Evolutionary conservation across 2,329 filamentous ascomycete genomes (phyloP).

Genomic region (Kalmusia sp.): DNA sequence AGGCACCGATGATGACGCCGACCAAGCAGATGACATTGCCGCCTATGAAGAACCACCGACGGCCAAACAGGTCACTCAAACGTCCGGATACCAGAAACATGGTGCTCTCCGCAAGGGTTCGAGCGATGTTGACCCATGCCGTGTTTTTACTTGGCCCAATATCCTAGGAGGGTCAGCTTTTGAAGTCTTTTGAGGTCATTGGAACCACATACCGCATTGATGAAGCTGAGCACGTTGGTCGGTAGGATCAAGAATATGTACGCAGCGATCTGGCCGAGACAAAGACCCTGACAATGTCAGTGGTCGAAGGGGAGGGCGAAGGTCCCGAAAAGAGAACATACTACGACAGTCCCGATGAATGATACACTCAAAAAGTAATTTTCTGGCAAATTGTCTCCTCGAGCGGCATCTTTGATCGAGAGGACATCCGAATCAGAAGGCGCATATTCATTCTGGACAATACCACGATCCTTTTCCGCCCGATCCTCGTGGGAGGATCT

Average conservation of each 20-base stretch:
- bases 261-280: slow-evolving; percentile 15
- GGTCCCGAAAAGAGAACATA: not conserved
- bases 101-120: slow-evolving; percentile 15
- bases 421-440: slow-evolving; percentile 13
- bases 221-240: slow-evolving; percentile 16
- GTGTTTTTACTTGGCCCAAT: slow-evolving; percentile 16
- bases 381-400: slow-evolving; percentile 16
- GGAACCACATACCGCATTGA: slow-evolving; percentile 8
- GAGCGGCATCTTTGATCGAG: slow-evolving; percentile 19
- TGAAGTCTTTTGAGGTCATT: not conserved
- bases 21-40: slow-evolving; percentile 17
- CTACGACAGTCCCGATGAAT: slow-evolving; percentile 17
- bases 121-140: slow-evolving; percentile 17
- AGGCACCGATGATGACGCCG: slow-evolving; percentile 17
- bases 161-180: slow-evolving; percentile 1
- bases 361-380: slow-evolving; percentile 16
- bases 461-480: slow-evolving; percentile 7
- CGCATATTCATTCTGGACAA: slow-evolving; percentile 11
- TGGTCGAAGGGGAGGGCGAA: not conserved
- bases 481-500: slow-evolving; percentile 12
- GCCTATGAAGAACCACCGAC: slow-evolving; percentile 23
- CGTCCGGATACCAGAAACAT: slow-evolving; percentile 19
- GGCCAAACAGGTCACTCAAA: slow-evolving; percentile 18
- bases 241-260: slow-evolving; percentile 23
- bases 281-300: slow-evolving; percentile 6